These are phyloP conservation scores for Plectosphaerella plurivora DNA, from an alignment of 2,329 filamentous ascomycete genomes.

Conservation along the genomic window DNA sequence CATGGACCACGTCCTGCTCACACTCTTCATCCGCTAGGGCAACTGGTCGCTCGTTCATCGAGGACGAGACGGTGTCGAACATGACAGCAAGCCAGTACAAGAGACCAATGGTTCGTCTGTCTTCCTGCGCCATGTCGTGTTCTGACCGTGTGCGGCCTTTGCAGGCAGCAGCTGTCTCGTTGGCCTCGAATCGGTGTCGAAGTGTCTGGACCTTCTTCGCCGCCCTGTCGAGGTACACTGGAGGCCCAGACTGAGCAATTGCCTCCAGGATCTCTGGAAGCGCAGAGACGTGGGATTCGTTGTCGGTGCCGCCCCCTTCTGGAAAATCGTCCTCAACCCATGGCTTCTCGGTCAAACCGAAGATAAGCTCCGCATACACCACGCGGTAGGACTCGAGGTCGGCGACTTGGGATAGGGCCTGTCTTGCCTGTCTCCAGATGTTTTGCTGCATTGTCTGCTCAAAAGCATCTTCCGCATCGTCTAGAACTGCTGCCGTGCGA, in stretches of 20 bases:
- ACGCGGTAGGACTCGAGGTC: constrained; percentile 31
- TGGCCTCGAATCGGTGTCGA: constrained; percentile 25
- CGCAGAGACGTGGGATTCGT: too few species aligned
- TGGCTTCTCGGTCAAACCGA: constrained; percentile 29
- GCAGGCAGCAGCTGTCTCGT: not conserved
- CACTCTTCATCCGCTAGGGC: constrained; percentile 35
- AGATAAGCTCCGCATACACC: constrained; percentile 31
- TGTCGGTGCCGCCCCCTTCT: not conserved
- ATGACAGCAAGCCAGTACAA: constrained; percentile 56
- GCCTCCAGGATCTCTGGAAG: constrained; percentile 8
- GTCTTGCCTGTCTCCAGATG: constrained; percentile 32
- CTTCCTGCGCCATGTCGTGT: constrained; percentile 9
- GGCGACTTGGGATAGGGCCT: constrained; percentile 27
- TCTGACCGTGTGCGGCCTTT: not conserved
- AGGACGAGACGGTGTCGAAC: constrained; percentile 53
- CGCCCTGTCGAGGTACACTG: constrained; percentile 29
- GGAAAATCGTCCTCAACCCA: not conserved
- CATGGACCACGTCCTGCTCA: constrained; percentile 15
- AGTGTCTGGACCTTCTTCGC: constrained; percentile 32
- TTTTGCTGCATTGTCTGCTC: constrained; percentile 29
- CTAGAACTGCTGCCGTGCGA: not conserved
- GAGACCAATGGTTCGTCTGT: constrained; percentile 42
- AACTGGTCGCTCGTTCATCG: constrained; percentile 37
- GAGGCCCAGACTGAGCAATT: constrained; percentile 19
- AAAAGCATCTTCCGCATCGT: constrained; percentile 25